Percentiles rank a stretch among this genome's conserved stretches.
Evolutionary conservation across 345 rosid species (phyloP).

Genomic region (Mallotus nudiflorus): DNA sequence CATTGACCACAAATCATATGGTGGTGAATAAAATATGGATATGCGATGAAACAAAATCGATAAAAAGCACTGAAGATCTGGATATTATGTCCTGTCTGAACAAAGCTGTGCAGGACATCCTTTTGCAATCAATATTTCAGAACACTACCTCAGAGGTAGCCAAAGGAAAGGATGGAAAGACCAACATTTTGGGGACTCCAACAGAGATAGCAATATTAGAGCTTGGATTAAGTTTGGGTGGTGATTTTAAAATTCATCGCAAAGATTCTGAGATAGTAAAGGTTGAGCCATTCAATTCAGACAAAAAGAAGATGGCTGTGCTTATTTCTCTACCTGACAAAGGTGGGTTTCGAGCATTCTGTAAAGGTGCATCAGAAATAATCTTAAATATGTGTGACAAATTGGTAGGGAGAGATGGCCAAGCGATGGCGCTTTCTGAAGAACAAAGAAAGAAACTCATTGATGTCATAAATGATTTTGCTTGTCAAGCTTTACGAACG

Average conservation of each 20-base stretch:
- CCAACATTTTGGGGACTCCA: conserved; percentile 62
- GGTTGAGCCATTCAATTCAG: conserved; percentile 80
- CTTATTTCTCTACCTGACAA: conserved; percentile 49
- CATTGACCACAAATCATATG: conserved; percentile 96
- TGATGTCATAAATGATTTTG: conserved; percentile 54
- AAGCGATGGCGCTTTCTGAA: conserved; percentile 28
- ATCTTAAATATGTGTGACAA: conserved; percentile 28
- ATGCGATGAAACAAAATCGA: conserved; percentile 33
- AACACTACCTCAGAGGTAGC: conserved; percentile 67
- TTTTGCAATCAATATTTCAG: conserved; percentile 70
- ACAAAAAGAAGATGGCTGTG: conserved; percentile 69
- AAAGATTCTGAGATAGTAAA: conserved; percentile 55
- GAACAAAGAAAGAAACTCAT: conserved; percentile 42
- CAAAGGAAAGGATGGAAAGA: conserved; percentile 60
- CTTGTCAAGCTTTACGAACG: conserved; percentile 66
- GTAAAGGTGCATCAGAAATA: conserved; percentile 38
- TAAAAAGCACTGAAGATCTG: conserved; percentile 18
- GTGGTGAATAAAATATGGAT: conserved; percentile 80
- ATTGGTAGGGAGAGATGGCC: conserved; percentile 17
- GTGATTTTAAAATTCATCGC: conserved; percentile 48
- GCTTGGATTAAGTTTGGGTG: conserved; percentile 65
- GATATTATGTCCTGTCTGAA: conserved; percentile 39
- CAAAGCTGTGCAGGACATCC: conserved; percentile 38
- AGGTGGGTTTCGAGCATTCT: conserved; percentile 37
- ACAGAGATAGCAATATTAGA: conserved; percentile 73